Conservation (phyloP, 495 filamentous ascomycete species). For the Tirmania nivea region DNA sequence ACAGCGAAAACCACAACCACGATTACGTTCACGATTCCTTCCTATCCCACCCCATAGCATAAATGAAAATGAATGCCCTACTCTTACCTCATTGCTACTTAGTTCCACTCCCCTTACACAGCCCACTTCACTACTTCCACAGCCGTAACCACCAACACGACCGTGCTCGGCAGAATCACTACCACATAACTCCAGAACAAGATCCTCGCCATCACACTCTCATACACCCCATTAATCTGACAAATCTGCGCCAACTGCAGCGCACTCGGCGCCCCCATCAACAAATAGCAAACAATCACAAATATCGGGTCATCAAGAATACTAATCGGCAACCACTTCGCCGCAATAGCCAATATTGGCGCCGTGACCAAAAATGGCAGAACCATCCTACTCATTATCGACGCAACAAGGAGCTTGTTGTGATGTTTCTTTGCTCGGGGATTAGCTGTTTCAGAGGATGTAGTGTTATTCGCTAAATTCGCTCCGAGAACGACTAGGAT, state of each 20-base stretch:
- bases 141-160: slow-evolving; percentile 74
- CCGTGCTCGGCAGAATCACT: slow-evolving; percentile 69
- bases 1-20: no score
- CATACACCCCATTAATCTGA: slow-evolving; percentile 91
- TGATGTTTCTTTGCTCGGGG: slow-evolving; percentile 45
- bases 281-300: slow-evolving; percentile 86
- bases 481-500: slow-evolving; percentile 94
- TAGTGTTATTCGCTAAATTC: slow-evolving; percentile 64
- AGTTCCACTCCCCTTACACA: slow-evolving; percentile 2
- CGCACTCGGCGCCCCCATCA: slow-evolving; percentile 83
- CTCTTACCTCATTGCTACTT: no score
- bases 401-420: slow-evolving; percentile 61
- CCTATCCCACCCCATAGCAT: no score
- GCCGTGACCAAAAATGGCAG: slow-evolving; percentile 83
- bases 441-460: slow-evolving; percentile 28
- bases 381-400: slow-evolving; percentile 73
- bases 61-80: no score
- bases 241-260: slow-evolving; percentile 94
- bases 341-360: slow-evolving; percentile 69
- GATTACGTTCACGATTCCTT: no score
- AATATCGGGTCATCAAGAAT: slow-evolving; percentile 97
- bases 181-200: slow-evolving; percentile 90
- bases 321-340: slow-evolving; percentile 80
- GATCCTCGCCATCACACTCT: slow-evolving; percentile 76
- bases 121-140: slow-evolving; percentile 91